Evolutionary conservation across 2,329 filamentous ascomycete species (phyloP).

Genomic region (Leptographium radiaticola): DNA sequence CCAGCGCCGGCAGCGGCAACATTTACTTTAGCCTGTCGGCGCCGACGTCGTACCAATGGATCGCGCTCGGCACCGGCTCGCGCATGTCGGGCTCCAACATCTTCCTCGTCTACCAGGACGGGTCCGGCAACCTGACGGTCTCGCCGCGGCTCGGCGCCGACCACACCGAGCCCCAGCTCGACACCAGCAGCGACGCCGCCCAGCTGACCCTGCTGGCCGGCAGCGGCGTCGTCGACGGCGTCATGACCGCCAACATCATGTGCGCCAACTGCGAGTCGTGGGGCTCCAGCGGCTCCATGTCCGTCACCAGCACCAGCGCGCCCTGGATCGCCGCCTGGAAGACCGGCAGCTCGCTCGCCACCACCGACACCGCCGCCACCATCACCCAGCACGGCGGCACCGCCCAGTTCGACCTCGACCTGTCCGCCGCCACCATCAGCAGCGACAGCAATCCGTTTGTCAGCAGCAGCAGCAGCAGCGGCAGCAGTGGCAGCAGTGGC

Average conservation of each 20-base stretch:
- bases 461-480: slow-evolving; percentile 4
- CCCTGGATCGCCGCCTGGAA: slow-evolving; percentile 44
- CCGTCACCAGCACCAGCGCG: slow-evolving; percentile 25
- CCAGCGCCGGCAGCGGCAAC: slow-evolving; percentile 34
- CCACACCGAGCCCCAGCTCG: slow-evolving; percentile 33
- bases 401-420: slow-evolving; percentile 31
- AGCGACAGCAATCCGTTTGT: slow-evolving; percentile 41
- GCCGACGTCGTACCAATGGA: slow-evolving; percentile 39
- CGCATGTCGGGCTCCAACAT: slow-evolving; percentile 45
- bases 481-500: slow-evolving; percentile 1
- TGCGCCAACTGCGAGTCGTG: slow-evolving; percentile 40
- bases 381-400: slow-evolving; percentile 35
- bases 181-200: slow-evolving; percentile 24
- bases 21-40: slow-evolving; percentile 50
- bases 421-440: slow-evolving; percentile 31
- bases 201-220: slow-evolving; percentile 42
- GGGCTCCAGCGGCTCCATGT: slow-evolving; percentile 28
- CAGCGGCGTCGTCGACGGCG: slow-evolving; percentile 36
- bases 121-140: slow-evolving; percentile 45
- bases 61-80: slow-evolving; percentile 42
- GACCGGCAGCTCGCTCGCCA: slow-evolving; percentile 30
- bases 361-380: slow-evolving; percentile 22
- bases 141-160: slow-evolving; percentile 39
- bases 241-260: slow-evolving; percentile 47
- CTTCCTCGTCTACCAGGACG: slow-evolving; percentile 49